Evolutionary conservation across 192 early-diverging fungal genomes (phyloP).

Genomic region (Pilobolus umbonatus): DNA sequence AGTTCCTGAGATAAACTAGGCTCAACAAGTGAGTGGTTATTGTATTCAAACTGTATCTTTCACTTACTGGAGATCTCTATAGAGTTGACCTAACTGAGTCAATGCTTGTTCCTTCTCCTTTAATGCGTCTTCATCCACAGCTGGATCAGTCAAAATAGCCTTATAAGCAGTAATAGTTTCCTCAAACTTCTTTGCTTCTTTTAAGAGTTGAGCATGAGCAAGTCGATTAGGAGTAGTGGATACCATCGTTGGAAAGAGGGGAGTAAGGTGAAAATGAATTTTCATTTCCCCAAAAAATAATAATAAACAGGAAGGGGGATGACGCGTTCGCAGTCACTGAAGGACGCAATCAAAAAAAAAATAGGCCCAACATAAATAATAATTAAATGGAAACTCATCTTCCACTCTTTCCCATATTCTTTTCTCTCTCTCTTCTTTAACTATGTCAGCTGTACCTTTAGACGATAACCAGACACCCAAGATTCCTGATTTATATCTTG

Average conservation of each 20-base stretch:
- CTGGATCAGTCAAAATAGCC: constrained; percentile 44
- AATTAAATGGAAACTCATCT: not conserved
- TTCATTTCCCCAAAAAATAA: not conserved
- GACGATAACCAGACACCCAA: constrained; percentile 63
- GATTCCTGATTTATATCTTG: constrained; percentile 86
- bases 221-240: constrained; percentile 19
- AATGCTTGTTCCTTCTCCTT: constrained; percentile 64
- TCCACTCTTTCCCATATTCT: not conserved
- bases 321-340: constrained; percentile 9
- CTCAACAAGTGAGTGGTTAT: constrained; percentile 32
- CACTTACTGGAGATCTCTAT: constrained; percentile 59
- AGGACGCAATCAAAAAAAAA: not conserved
- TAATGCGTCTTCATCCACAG: constrained; percentile 42
- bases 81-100: constrained; percentile 69
- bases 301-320: constrained; percentile 8
- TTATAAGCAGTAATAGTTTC: constrained; percentile 63
- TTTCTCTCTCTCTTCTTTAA: constrained; percentile 4
- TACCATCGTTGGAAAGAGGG: not conserved
- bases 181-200: constrained; percentile 49
- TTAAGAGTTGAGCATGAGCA: constrained; percentile 51
- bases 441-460: constrained; percentile 37
- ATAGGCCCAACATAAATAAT: not conserved
- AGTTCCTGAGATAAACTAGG: constrained; percentile 72
- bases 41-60: not conserved
- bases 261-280: no score